Base-by-base conservation (phyloP, 1,284 basidiomycete genomes). In the Leccinum variabile region DNA sequence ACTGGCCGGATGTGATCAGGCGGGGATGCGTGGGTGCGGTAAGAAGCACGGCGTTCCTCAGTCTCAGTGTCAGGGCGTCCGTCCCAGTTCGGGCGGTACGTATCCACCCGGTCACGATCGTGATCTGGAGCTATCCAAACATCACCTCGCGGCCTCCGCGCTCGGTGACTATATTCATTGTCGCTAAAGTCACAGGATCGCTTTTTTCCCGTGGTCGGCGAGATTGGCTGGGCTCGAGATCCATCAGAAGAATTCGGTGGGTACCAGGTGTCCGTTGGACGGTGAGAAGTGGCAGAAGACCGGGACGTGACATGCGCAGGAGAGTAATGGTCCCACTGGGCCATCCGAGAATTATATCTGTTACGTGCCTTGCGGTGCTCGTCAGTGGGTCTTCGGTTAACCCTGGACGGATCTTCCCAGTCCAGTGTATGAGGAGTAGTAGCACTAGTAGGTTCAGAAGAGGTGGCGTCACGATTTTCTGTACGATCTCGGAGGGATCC, bases 121-220 rank as follows among this genome's bases (percentile, higher is more conserved):
- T 56, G 57, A 50, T 70, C 71, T 50, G 41, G 53, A 25, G 71
- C 49, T 3, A 41, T 41, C 70, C 72, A 70, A 44, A 18, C 41
- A 58, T 72, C 65, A 41, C 28, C 59, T 52, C 72, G 70, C 13
- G 59, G 66, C 60, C 67, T 75, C 18, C 72, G 73, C 1, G 54
- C 61, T 59, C 70, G 69, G 39, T 63, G 65, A 37, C 50, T 54
- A 54, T 63, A 32, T 11, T 75, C 73, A 59, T 59, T 59, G 22
- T 75, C 65, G 30, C 32, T 50, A 8, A 59, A 56, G 39, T 72
- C 73, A 6, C 39, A 56, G 41, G 66, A 58, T 49, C 73, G 65
- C 55, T 75, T 72, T 52, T 50, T 71, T 39, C 67, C 69, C 3
- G 28, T n/a, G 13, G 22, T 59, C 7, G 72, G 72, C 2, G 70